These are phyloP conservation scores for Exophiala calicioides DNA, from an alignment of 2,329 filamentous ascomycete species.

Conservation along the genomic window DNA sequence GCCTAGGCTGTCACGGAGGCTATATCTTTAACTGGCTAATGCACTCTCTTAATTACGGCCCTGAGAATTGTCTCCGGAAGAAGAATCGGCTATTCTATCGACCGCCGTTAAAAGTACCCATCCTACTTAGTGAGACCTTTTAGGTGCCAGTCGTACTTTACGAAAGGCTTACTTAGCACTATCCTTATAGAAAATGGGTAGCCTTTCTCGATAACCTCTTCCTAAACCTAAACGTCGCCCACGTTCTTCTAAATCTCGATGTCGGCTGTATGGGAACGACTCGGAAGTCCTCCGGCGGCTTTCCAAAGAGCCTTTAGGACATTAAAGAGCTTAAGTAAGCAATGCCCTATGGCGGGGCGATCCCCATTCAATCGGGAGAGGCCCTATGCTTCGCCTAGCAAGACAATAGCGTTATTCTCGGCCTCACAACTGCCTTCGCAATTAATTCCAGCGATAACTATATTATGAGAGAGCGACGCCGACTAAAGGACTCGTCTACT, in stretches of 20 bases:
- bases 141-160: slow-evolving; percentile 1
- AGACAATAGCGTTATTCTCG: slow-evolving; percentile 1
- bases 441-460: neutral
- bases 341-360: neutral
- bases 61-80: neutral
- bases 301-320: neutral
- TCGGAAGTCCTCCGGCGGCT: slow-evolving; percentile 1
- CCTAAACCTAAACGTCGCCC: no score
- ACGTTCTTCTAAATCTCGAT: no score
- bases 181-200: neutral
- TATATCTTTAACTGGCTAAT: neutral
- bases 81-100: neutral
- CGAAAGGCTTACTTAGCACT: neutral
- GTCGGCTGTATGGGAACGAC: slow-evolving; percentile 1
- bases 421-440: neutral
- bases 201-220: slow-evolving; percentile 5
- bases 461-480: neutral
- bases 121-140: slow-evolving; percentile 1
- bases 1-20: neutral
- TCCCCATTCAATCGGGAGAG: neutral
- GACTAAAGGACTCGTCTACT: neutral
- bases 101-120: neutral
- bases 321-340: neutral
- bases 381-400: slow-evolving; percentile 4
- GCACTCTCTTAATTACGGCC: no score